Evolutionary conservation across 2,329 filamentous ascomycete species (phyloP).

Genomic region (Penicillium paneum): DNA sequence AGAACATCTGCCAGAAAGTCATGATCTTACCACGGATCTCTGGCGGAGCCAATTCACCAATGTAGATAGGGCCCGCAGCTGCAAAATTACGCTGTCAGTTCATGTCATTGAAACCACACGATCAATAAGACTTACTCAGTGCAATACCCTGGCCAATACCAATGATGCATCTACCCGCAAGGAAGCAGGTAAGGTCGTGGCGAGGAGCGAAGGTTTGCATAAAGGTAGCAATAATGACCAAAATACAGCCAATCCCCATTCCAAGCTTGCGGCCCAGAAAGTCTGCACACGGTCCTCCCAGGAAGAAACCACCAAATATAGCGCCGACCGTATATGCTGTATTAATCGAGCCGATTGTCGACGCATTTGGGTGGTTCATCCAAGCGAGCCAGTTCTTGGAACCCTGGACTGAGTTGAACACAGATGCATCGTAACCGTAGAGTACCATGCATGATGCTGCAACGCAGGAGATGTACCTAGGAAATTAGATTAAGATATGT

Average conservation of each 20-base stretch:
- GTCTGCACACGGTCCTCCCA: constrained; percentile 63
- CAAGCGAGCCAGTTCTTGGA: constrained; percentile 64
- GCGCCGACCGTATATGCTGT: constrained; percentile 69
- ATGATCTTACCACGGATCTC: constrained; percentile 66
- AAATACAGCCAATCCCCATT: constrained; percentile 62
- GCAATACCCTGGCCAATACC: constrained; percentile 69
- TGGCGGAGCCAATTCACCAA: constrained; percentile 63
- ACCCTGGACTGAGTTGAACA: constrained; percentile 69
- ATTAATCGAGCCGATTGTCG: constrained; percentile 58
- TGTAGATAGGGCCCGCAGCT: constrained; percentile 68
- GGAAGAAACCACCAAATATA: constrained; percentile 67
- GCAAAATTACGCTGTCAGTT: constrained; percentile 6
- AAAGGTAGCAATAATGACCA: constrained; percentile 66
- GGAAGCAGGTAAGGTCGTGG: constrained; percentile 62
- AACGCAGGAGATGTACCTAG: constrained; percentile 64
- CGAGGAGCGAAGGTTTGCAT: constrained; percentile 64
- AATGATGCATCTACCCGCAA: constrained; percentile 65
- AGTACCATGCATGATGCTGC: constrained; percentile 72
- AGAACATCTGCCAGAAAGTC: constrained; percentile 69
- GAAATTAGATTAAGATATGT: neutral
- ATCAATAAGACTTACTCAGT: constrained; percentile 47
- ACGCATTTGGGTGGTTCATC: constrained; percentile 50
- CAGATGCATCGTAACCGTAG: constrained; percentile 71
- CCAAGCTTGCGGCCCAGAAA: constrained; percentile 61
- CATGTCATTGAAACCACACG: neutral